Percentiles rank a stretch among this genome's conserved stretches.
These are phyloP conservation scores for Cladobotryum mycophilum DNA, from an alignment of 2,329 filamentous ascomycete genomes.

Conservation along the genomic window DNA sequence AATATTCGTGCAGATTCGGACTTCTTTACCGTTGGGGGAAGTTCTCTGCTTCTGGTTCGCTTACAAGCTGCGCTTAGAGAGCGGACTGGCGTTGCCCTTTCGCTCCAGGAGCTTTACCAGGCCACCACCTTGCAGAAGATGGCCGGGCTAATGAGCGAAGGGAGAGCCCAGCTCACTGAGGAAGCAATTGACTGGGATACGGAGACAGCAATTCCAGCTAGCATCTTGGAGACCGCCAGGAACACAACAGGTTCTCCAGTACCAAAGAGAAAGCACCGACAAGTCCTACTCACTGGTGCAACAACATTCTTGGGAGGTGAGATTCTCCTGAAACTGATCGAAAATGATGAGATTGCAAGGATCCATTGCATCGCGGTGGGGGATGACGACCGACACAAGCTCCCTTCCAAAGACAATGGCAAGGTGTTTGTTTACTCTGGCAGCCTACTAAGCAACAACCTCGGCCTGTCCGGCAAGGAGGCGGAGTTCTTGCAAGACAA, in stretches of 20 bases:
- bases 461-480: slow-evolving; percentile 5
- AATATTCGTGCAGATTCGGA: not conserved
- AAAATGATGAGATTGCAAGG: not conserved
- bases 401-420: not conserved
- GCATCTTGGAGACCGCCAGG: not conserved
- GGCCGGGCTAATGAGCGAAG: slow-evolving; percentile 16
- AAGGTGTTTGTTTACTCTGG: slow-evolving; percentile 5
- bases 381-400: not conserved
- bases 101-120: slow-evolving; percentile 5
- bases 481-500: not conserved
- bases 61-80: slow-evolving; percentile 29
- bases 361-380: not conserved
- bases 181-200: slow-evolving; percentile 18
- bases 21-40: slow-evolving; percentile 37
- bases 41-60: slow-evolving; percentile 31
- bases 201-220: slow-evolving; percentile 11
- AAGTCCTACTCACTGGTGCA: not conserved
- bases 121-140: slow-evolving; percentile 33
- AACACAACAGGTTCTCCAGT: not conserved
- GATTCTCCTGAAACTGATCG: not conserved
- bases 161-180: not conserved
- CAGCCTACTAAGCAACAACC: slow-evolving; percentile 3
- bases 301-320: not conserved
- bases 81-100: too few species aligned
- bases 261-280: not conserved